Conservation (phyloP, 2,329 filamentous ascomycete genomes). For the Anisogramma anomala region DNA sequence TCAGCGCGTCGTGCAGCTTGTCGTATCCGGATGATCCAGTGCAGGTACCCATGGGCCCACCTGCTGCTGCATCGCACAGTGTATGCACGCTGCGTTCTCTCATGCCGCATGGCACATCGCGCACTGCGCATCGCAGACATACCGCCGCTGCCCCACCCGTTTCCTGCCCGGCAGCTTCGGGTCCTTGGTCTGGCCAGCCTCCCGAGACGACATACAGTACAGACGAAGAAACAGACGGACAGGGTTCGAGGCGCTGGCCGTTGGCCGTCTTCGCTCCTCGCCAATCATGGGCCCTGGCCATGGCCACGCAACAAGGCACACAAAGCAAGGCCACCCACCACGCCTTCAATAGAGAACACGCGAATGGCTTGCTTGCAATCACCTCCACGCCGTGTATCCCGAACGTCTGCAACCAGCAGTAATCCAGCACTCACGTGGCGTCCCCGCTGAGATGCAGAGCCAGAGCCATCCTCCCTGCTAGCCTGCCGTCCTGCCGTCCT, state of each 20-base stretch:
- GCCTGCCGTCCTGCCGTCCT: constrained; percentile 7
- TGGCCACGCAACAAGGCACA: too few relatives aligned
- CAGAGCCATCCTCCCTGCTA: constrained; percentile 10
- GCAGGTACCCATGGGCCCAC: background rate
- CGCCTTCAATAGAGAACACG: background rate
- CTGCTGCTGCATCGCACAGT: background rate
- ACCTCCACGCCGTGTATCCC: constrained; percentile 11
- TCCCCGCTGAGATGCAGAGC: constrained; percentile 14
- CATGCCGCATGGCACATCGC: background rate
- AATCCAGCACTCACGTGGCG: constrained; percentile 12
- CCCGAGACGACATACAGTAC: too few relatives aligned
- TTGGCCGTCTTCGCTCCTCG: too few relatives aligned
- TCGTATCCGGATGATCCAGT: constrained; percentile 10
- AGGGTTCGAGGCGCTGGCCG: too few relatives aligned
- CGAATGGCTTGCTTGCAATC: background rate
- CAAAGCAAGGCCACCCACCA: background rate
- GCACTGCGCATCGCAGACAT: background rate
- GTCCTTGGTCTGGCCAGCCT: too few relatives aligned
- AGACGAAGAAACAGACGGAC: too few relatives aligned
- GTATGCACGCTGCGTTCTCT: background rate
- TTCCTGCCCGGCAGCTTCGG: too few relatives aligned
- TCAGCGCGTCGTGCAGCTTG: constrained; percentile 5
- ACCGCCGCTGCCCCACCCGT: too few relatives aligned
- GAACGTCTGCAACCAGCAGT: constrained; percentile 11
- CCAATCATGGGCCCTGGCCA: too few relatives aligned